Conservation (phyloP, 495 filamentous ascomycete genomes). For the Penicillium cosmopolitanum region DNA sequence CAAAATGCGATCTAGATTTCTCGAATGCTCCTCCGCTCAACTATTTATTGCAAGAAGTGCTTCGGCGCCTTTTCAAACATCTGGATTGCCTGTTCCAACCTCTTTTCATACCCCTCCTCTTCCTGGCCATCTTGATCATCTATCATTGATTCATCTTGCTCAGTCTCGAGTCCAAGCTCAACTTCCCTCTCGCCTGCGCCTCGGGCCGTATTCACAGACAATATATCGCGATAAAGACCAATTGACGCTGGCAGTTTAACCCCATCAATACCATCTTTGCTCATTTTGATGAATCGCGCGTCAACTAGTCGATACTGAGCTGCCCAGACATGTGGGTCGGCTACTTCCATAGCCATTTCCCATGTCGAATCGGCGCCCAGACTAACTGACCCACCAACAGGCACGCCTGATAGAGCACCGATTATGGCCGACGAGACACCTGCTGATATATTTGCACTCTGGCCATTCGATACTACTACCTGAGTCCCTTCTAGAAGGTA, state of each 20-base stretch:
- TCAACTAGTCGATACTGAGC: constrained; percentile 32
- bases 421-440: constrained; percentile 27
- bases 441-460: constrained; percentile 20
- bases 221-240: constrained; percentile 32
- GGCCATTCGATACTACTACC: constrained; percentile 20
- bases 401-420: constrained; percentile 26
- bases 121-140: constrained; percentile 21
- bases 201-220: constrained; percentile 23
- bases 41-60: constrained; percentile 17
- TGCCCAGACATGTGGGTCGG: constrained; percentile 35
- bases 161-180: constrained; percentile 19
- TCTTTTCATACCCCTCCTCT: constrained; percentile 30
- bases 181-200: constrained; percentile 7
- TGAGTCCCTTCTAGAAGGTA: constrained; percentile 27
- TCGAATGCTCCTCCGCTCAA: neutral
- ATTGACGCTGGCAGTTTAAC: constrained; percentile 22
- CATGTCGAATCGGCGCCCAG: constrained; percentile 25
- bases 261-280: constrained; percentile 14
- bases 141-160: neutral
- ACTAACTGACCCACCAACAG: constrained; percentile 29
- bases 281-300: constrained; percentile 25
- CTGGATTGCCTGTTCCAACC: constrained; percentile 27
- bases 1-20: neutral
- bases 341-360: constrained; percentile 31
- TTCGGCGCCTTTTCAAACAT: constrained; percentile 29